Conservation (phyloP, 306 rosid genomes). For the Prunus dulcis region DNA sequence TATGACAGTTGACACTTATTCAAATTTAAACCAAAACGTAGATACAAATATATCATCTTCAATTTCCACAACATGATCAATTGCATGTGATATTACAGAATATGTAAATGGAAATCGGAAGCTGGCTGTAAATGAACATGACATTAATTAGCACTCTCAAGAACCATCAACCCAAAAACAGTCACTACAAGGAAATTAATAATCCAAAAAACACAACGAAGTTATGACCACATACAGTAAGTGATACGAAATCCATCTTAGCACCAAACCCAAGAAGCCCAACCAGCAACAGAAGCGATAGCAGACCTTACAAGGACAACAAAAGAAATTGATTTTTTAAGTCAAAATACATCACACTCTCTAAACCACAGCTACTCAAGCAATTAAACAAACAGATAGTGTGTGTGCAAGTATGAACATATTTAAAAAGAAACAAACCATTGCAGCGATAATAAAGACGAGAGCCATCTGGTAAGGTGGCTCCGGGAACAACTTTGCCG, state of each 20-base stretch:
- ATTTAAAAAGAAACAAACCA: conserved; percentile 43
- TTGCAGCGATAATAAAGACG: conserved; percentile 91
- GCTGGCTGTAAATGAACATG: not conserved
- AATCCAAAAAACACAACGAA: not conserved
- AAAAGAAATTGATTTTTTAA: not conserved
- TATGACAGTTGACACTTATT: not conserved
- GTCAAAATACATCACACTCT: conserved; percentile 5
- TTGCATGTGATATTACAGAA: not conserved
- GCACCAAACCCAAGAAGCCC: conserved; percentile 59
- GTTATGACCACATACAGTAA: conserved; percentile 58
- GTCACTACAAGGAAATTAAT: not conserved
- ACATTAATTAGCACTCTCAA: not conserved
- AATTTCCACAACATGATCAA: not conserved
- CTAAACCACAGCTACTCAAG: not conserved
- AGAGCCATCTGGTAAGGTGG: conserved; percentile 52
- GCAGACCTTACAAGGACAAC: conserved; percentile 44
- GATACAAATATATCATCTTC: not conserved
- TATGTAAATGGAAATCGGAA: not conserved
- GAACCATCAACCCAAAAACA: not conserved
- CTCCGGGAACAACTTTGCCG: conserved; percentile 76
- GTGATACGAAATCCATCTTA: conserved; percentile 56
- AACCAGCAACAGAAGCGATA: conserved; percentile 57
- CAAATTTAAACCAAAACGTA: not conserved
- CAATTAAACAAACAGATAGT: not conserved
- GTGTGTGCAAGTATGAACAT: not conserved